Base-by-base conservation (phyloP, 371 early-diverging fungal species). In the Capillidium heterosporum region DNA sequence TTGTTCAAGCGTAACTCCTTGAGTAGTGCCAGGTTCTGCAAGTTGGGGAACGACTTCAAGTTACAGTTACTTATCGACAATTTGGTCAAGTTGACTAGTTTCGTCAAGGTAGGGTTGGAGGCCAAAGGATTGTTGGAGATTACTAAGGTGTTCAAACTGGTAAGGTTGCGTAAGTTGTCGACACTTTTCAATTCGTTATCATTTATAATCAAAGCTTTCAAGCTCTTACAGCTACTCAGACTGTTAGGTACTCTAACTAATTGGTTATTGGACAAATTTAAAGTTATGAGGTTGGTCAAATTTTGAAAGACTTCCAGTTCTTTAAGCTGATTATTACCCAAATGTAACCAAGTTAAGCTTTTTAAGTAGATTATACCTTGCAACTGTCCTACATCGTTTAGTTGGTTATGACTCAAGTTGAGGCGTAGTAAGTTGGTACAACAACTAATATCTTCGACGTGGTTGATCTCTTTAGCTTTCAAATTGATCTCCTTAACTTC, bases 181-280 rank as follows among this genome's bases (percentile, higher is more conserved):
- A 87, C 72, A 44, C 65, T 62, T 27, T 70, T 65, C 48, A 89
- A 72, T 42, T 71, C 50, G 66, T 91, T 91, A 64, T 88, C 70
- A 61, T 82, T 85, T 27, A 89, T 70, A 41, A 90, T 82, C n/a
- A 90, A 66, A 3, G 91, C 91, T 57, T 84, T 86, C 24, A 90
- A 69, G 32, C 73, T 63, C n/a, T 59, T 69, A 27, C 82, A 72
- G 19, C 66, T 69, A 7, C 68, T 61, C n/a, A 82, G 60, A 57
- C 77, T 71, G 17, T 63, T 63, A 32, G 81, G 76, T 48, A 90
- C 76, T 28, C 74, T 67, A 27, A 65, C 77, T 35, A 87, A 54
- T 39, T 77, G 61, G 65, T 90, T 90, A 58, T 78, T 71, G 60
- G 82, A 77, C 60, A 87, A 63, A 63, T 87, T 88, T 44, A 90